Conservation (phyloP, 1,284 basidiomycete genomes). For the Microbotryomycetes sp. region DNA sequence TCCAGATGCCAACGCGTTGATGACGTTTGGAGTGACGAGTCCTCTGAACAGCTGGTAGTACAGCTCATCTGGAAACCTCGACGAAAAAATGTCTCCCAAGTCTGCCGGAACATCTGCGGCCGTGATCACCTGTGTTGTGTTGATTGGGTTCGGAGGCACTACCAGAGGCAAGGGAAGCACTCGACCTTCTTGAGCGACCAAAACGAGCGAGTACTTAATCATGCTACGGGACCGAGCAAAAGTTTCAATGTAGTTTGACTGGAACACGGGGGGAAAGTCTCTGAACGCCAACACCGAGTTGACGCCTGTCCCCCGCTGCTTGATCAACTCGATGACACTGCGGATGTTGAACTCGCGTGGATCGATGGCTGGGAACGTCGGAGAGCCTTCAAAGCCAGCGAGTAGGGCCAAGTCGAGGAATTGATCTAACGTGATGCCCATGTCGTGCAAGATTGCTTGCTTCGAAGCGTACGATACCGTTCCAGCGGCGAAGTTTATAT, state of each 20-base stretch:
- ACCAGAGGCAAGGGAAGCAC: constrained; percentile 84
- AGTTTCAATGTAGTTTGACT: constrained; percentile 57
- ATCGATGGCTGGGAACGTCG: constrained; percentile 71
- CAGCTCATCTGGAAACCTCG: constrained; percentile 89
- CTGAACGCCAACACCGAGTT: constrained; percentile 44
- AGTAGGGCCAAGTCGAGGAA: constrained; percentile 92
- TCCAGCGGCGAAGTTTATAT: constrained; percentile 64
- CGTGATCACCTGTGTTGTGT: constrained; percentile 55
- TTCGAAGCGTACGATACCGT: constrained; percentile 85
- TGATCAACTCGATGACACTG: constrained; percentile 78
- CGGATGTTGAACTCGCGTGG: constrained; percentile 71
- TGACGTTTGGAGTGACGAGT: constrained; percentile 73
- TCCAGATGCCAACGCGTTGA: constrained; percentile 82
- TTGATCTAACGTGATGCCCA: constrained; percentile 75
- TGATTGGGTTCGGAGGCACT: constrained; percentile 49
- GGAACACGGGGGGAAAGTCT: constrained; percentile 32
- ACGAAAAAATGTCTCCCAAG: constrained; percentile 90
- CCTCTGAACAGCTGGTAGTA: constrained; percentile 95
- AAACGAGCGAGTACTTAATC: constrained; percentile 85
- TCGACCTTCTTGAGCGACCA: constrained; percentile 76
- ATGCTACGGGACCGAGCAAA: constrained; percentile 86
- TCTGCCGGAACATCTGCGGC: constrained; percentile 82
- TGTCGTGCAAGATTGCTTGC: constrained; percentile 63
- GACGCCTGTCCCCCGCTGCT: constrained; percentile 79
- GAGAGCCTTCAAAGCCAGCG: constrained; percentile 79